Conservation (phyloP, 129 eudicot species). For the Pulicaria dysenterica region DNA sequence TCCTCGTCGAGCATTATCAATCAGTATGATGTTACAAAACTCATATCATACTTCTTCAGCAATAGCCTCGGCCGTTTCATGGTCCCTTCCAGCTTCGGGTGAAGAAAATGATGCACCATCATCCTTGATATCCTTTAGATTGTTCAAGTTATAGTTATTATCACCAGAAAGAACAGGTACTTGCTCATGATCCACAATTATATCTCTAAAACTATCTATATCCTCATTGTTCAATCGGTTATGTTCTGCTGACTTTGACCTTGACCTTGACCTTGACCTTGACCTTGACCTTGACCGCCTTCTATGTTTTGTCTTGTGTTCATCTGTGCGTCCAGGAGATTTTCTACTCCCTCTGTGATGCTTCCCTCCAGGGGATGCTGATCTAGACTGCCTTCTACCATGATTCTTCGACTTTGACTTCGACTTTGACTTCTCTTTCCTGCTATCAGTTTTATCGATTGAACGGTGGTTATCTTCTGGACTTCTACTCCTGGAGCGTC, state of each 20-base stretch:
- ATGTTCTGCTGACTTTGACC: slow-evolving; percentile 62
- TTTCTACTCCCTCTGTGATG: slow-evolving; percentile 44
- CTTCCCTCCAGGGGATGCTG: slow-evolving; percentile 56
- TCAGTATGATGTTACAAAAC: slow-evolving; percentile 9
- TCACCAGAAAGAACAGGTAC: slow-evolving; percentile 46
- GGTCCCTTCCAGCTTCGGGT: slow-evolving; percentile 31
- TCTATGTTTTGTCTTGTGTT: slow-evolving; percentile 48
- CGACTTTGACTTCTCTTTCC: slow-evolving; percentile 33
- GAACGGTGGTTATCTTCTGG: slow-evolving; percentile 52
- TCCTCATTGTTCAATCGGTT: slow-evolving; percentile 28
- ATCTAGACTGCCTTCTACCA: slow-evolving; percentile 63
- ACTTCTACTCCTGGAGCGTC: slow-evolving; percentile 60
- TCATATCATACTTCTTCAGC: slow-evolving; percentile 30
- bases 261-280: slow-evolving; percentile 65
- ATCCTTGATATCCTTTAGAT: slow-evolving; percentile 31
- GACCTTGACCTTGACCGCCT: slow-evolving; percentile 70
- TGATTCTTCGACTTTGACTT: slow-evolving; percentile 53
- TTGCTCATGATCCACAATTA: slow-evolving; percentile 29
- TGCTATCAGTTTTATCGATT: slow-evolving; percentile 50
- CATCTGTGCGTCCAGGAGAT: slow-evolving; percentile 44
- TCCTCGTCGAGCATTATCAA: slow-evolving; percentile 13
- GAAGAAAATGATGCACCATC: slow-evolving; percentile 25
- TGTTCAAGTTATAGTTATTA: slow-evolving; percentile 7
- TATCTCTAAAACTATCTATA: slow-evolving; percentile 28
- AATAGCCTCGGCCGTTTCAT: slow-evolving; percentile 30